Conservation (phyloP, 2,329 filamentous ascomycete species). For the Xylaria sp. region DNA sequence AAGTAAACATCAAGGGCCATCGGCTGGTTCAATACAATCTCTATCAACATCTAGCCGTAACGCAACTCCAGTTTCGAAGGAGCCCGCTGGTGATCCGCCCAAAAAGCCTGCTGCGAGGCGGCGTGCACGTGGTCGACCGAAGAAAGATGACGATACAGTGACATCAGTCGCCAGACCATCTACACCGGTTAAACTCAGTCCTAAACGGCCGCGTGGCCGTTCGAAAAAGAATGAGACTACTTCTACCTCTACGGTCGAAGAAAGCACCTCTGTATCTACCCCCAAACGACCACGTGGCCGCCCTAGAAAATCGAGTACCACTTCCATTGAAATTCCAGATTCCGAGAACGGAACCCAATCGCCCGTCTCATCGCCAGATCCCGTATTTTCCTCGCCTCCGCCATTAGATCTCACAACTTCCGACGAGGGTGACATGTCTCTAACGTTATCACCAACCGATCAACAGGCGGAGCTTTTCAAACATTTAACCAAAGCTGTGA, state of each 20-base stretch:
- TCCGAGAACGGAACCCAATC: constrained; percentile 54
- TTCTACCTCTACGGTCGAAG: background rate
- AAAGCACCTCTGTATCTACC: constrained; percentile 11
- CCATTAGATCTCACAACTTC: constrained; percentile 55
- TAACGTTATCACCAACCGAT: constrained; percentile 56
- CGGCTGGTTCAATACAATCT: constrained; percentile 27
- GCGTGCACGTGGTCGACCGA: constrained; percentile 34
- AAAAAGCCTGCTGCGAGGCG: constrained; percentile 27
- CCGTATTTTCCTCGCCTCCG: constrained; percentile 58
- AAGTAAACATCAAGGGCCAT: constrained; percentile 59
- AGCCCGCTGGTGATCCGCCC: constrained; percentile 16
- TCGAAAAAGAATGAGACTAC: constrained; percentile 24
- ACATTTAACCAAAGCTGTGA: constrained; percentile 67
- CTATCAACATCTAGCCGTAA: constrained; percentile 42
- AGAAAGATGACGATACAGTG: constrained; percentile 20
- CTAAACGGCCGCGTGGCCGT: constrained; percentile 28
- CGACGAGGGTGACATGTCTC: constrained; percentile 58
- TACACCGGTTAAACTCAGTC: constrained; percentile 8
- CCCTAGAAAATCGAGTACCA: constrained; percentile 44
- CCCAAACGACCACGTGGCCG: constrained; percentile 40
- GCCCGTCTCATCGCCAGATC: constrained; percentile 51
- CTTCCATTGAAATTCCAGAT: constrained; percentile 62
- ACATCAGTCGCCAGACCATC: constrained; percentile 3
- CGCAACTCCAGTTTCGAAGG: constrained; percentile 32
- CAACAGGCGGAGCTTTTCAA: constrained; percentile 60